Evolutionary conservation across 2,329 filamentous ascomycete species (phyloP).

Genomic region (Pyrenochaeta sp.): DNA sequence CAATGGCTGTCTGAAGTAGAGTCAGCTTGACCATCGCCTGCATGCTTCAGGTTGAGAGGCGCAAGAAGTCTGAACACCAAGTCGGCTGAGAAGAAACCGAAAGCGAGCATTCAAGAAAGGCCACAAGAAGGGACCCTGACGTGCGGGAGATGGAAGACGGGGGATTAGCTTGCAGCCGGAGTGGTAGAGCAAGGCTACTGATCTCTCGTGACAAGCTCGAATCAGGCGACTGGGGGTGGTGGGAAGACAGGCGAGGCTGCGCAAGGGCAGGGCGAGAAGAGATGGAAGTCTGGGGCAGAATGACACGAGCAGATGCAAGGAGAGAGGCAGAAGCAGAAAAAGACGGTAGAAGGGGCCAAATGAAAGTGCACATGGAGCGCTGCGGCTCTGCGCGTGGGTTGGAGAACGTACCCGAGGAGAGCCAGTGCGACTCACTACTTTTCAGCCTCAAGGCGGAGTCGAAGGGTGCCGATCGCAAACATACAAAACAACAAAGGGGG

Average conservation of each 20-base stretch:
- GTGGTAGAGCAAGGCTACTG: conserved; percentile 22
- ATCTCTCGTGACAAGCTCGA: conserved; percentile 16
- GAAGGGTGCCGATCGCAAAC: conserved; percentile 44
- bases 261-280: conserved; percentile 18
- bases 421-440: conserved; percentile 44
- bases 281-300: neutral
- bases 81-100: neutral
- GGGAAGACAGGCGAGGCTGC: conserved; percentile 22
- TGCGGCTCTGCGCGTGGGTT: conserved; percentile 46
- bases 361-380: conserved; percentile 10
- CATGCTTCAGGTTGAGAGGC: conserved; percentile 15
- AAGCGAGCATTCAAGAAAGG: neutral
- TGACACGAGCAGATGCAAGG: conserved; percentile 10
- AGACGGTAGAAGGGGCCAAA: conserved; percentile 21
- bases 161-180: conserved; percentile 15
- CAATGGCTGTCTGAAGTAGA: conserved; percentile 29
- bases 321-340: conserved; percentile 16
- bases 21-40: conserved; percentile 37
- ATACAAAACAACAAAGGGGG: conserved; percentile 32
- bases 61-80: no score
- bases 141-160: conserved; percentile 8
- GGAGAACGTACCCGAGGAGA: conserved; percentile 46
- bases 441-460: conserved; percentile 50
- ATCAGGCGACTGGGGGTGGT: conserved; percentile 14
- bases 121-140: conserved; percentile 7